Evolutionary conservation across 2,329 filamentous ascomycete species (phyloP).

Genomic region (Trichoderma arundinaceum): DNA sequence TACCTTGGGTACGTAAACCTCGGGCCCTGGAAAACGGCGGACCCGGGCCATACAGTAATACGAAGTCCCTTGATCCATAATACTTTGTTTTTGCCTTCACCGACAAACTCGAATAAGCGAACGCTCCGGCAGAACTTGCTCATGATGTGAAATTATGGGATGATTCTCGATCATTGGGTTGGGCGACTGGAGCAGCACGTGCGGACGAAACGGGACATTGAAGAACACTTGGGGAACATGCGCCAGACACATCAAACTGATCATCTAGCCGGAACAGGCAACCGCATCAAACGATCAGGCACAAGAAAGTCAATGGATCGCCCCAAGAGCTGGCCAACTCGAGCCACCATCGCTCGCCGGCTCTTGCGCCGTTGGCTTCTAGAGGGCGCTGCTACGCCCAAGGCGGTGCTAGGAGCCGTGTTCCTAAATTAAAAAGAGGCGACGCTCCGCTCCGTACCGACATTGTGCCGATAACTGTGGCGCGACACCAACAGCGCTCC

Average conservation of each 20-base stretch:
- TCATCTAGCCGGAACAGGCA: constrained; percentile 24
- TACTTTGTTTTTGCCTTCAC: background rate
- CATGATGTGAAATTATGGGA: constrained; percentile 23
- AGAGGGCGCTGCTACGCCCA: constrained; percentile 25
- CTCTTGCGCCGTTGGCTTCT: constrained; percentile 1
- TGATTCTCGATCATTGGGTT: constrained; percentile 1
- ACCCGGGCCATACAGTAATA: constrained; percentile 13
- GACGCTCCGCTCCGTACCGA: constrained; percentile 27
- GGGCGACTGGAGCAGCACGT: constrained; percentile 9
- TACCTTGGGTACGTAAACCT: too few species aligned
- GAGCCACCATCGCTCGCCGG: constrained; percentile 23
- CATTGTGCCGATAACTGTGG: constrained; percentile 25
- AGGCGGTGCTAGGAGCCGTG: constrained; percentile 23
- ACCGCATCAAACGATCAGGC: constrained; percentile 21
- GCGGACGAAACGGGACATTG: constrained; percentile 19
- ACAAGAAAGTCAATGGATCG: constrained; percentile 18
- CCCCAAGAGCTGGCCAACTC: constrained; percentile 10
- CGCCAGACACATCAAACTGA: constrained; percentile 5
- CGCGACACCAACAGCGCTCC: constrained; percentile 2
- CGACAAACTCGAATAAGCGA: constrained; percentile 20
- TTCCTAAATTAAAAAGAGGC: constrained; percentile 21
- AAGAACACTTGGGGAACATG: constrained; percentile 16
- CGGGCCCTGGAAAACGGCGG: constrained; percentile 10
- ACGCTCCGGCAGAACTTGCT: background rate
- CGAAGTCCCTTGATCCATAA: constrained; percentile 11